These are phyloP conservation scores for Geotrichum histeridarum DNA, from an alignment of 1,139 yeast species.

Conservation along the genomic window DNA sequence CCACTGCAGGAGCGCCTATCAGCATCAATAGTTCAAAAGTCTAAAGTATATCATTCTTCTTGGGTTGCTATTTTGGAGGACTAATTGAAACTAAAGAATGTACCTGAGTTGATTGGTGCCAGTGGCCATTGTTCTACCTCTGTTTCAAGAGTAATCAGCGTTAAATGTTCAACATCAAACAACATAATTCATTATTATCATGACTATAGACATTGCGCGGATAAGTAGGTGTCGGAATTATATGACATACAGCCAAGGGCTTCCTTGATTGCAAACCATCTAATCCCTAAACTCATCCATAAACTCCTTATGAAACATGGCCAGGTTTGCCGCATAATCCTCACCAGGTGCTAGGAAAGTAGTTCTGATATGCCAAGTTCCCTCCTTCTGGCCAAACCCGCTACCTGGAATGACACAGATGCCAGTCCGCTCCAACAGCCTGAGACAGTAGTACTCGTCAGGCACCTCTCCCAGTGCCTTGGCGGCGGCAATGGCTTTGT, in stretches of 20 bases:
- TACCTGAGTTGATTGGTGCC: no score
- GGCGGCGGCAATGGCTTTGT: slow-evolving; percentile 60
- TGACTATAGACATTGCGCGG: neutral
- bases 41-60: no score
- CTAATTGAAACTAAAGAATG: no score
- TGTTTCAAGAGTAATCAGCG: no score
- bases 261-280: neutral
- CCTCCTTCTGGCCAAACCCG: slow-evolving; percentile 89
- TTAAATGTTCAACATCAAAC: neutral
- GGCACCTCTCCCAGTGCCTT: slow-evolving; percentile 48
- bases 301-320: slow-evolving; percentile 67
- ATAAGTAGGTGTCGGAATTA: neutral
- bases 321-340: slow-evolving; percentile 79
- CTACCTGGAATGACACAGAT: slow-evolving; percentile 96
- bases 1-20: no score
- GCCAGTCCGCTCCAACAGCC: slow-evolving; percentile 81
- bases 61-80: no score
- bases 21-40: no score
- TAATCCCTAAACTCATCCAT: slow-evolving; percentile 48
- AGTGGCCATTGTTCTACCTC: no score
- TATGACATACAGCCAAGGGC: neutral
- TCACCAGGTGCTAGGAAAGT: slow-evolving; percentile 94
- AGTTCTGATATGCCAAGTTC: slow-evolving; percentile 87
- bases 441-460: slow-evolving; percentile 84
- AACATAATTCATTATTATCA: neutral